These are phyloP conservation scores for Mycena metata DNA, from an alignment of 768 basidiomycete species.

Conservation along the genomic window DNA sequence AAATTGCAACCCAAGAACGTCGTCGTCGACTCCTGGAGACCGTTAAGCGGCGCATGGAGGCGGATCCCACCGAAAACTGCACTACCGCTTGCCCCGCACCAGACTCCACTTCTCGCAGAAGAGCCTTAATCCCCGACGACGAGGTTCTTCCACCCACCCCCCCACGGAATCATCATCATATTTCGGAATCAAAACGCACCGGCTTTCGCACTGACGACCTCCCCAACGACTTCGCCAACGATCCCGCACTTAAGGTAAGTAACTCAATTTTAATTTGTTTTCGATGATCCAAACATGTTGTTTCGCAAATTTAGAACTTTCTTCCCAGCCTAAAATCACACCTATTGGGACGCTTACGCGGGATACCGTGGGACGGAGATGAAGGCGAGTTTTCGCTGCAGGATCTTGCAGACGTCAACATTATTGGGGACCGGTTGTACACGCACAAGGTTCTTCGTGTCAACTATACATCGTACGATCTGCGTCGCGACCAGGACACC, in stretches of 20 bases:
- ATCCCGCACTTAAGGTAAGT: not conserved
- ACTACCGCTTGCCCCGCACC: not conserved
- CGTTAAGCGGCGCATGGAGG: not conserved
- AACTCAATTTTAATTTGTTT: no score
- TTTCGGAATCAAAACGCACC: slow-evolving; percentile 12
- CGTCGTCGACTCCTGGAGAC: not conserved
- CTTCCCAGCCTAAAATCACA: not conserved
- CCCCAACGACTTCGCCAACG: not conserved
- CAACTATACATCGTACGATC: slow-evolving; percentile 18
- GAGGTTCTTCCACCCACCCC: not conserved
- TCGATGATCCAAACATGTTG: no score
- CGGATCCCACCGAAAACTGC: not conserved
- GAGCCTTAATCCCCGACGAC: not conserved
- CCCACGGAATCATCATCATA: slow-evolving; percentile 4
- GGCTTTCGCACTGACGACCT: not conserved
- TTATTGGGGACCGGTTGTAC: slow-evolving; percentile 6
- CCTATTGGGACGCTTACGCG: slow-evolving; percentile 2
- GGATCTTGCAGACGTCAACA: slow-evolving; percentile 12
- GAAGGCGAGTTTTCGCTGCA: not conserved
- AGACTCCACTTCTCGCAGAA: not conserved
- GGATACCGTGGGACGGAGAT: not conserved
- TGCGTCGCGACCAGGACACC: slow-evolving; percentile 8
- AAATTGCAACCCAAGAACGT: slow-evolving; percentile 39
- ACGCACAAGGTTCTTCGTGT: slow-evolving; percentile 10
- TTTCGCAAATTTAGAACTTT: not conserved